Conservation (phyloP, 75 land plant genomes). For the Larix kaempferi region DNA sequence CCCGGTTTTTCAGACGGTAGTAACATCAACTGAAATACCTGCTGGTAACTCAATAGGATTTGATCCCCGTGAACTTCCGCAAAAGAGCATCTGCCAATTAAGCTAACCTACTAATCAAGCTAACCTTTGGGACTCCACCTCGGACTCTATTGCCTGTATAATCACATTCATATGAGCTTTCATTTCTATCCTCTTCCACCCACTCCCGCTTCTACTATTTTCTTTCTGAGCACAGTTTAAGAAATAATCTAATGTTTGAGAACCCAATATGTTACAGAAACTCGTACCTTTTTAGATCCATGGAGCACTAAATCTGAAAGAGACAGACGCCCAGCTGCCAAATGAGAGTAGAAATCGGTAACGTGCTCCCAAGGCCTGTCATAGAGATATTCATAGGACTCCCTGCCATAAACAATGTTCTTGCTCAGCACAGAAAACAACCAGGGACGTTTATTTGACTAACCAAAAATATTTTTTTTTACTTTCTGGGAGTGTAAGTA, state of each 20-base stretch:
- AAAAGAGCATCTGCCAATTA: too few species aligned
- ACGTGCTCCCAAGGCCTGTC: slow-evolving; percentile 56
- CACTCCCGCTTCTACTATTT: too few species aligned
- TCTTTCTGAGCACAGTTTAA: neutral
- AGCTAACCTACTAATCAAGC: too few species aligned
- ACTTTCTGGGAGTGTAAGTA: neutral
- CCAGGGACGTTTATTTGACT: neutral
- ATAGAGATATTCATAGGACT: slow-evolving; percentile 49
- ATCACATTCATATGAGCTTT: too few species aligned
- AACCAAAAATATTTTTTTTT: neutral
- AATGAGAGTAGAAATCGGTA: slow-evolving; percentile 44
- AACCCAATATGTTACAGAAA: neutral
- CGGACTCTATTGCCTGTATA: too few species aligned
- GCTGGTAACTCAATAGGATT: too few species aligned
- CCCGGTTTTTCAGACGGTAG: too few species aligned
- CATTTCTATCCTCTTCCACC: too few species aligned
- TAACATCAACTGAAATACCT: too few species aligned
- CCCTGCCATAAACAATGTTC: slow-evolving; percentile 24
- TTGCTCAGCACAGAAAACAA: neutral
- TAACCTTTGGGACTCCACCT: too few species aligned
- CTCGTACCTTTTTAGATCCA: neutral
- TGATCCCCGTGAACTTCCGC: too few species aligned
- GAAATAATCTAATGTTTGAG: neutral
- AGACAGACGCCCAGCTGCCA: slow-evolving; percentile 30
- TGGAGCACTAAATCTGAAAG: slow-evolving; percentile 21